Evolutionary conservation across 2,329 filamentous ascomycete species (phyloP).

Genomic region (Microsporum canis): DNA sequence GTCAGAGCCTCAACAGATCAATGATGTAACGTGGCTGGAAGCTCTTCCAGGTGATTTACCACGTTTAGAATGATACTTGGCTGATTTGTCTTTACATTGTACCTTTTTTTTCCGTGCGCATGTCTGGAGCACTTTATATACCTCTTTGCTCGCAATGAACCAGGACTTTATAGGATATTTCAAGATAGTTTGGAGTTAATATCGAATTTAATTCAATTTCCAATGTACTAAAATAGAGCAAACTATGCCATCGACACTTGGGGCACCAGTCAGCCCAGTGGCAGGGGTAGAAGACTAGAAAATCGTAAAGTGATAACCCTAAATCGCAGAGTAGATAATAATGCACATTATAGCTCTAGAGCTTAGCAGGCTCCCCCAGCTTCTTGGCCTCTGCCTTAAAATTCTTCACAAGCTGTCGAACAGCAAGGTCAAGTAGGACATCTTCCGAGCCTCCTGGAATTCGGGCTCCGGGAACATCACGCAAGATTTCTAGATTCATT

Average conservation of each 20-base stretch:
- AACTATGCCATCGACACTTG: too few species aligned
- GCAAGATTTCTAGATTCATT: constrained; percentile 42
- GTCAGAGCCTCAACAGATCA: background rate
- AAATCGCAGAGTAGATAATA: too few species aligned
- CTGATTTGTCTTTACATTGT: background rate
- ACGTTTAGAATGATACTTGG: background rate
- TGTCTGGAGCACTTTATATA: background rate
- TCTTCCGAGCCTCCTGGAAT: constrained; percentile 63
- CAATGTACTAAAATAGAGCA: too few species aligned
- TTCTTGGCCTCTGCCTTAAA: constrained; percentile 35
- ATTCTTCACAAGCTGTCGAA: constrained; percentile 60
- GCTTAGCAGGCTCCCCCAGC: constrained; percentile 10
- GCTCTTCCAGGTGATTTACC: constrained; percentile 12
- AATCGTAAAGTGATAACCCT: too few species aligned
- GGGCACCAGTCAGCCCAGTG: too few species aligned
- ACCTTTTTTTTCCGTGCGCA: background rate
- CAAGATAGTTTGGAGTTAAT: too few species aligned
- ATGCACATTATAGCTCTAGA: background rate
- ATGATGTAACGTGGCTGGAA: constrained; percentile 14
- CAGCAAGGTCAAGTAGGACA: constrained; percentile 58
- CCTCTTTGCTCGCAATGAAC: too few species aligned
- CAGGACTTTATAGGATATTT: too few species aligned
- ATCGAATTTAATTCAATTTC: too few species aligned
- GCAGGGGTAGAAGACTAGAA: too few species aligned
- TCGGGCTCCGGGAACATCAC: constrained; percentile 51